Base-by-base conservation (phyloP, 1,284 basidiomycete species). In the Microbotryum intermedium region DNA sequence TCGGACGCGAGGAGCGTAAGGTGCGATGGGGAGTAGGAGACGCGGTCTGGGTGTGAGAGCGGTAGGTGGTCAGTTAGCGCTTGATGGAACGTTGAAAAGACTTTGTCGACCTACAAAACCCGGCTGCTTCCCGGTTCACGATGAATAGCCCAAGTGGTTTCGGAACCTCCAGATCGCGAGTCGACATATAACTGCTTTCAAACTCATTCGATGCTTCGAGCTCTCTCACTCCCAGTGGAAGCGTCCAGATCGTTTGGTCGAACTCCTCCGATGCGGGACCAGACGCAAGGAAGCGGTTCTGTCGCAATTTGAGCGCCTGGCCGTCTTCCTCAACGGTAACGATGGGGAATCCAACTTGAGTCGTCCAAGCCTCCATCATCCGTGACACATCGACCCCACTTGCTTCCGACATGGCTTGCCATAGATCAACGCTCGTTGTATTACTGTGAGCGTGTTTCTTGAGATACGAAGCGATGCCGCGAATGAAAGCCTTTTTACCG, bases 301-400 rank as follows among this genome's bases (percentile, higher is more conserved):
- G 94, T 47, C 85, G 84, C 51, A 77, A 60, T 30, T 63, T 67
- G 48, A 77, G 60, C 20, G 85, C 84, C 51, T 82, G 82, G 2
- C 78, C 75, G 9, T 78, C 81, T 75, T 97, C 92, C 0, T 83
- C 86, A 49, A 97, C 90, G 20, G 84, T 88, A 55, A 98, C 75
- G 28, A 97, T 84, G 2, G 64, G 62, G 65, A 73, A 75, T 61
- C 74, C 62, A 64, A 85, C 85, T 60, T 64, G 30, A 61, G 84
- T 82, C 44, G 93, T 86, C 94, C 93, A 98, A 73, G 87, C 87
- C 64, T 88, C 82, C 89, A 97, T 94, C 70, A 97, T 81, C 58
- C 80, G 79, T 16, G 84, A 79, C 50, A 97, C 83, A 69, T 97
- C 85, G 43, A 85, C 72, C 18, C 84, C 87, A 46, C 87, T 88